Conservation (phyloP, 1,284 basidiomycete genomes). For the Trichosporon coremiiforme region DNA sequence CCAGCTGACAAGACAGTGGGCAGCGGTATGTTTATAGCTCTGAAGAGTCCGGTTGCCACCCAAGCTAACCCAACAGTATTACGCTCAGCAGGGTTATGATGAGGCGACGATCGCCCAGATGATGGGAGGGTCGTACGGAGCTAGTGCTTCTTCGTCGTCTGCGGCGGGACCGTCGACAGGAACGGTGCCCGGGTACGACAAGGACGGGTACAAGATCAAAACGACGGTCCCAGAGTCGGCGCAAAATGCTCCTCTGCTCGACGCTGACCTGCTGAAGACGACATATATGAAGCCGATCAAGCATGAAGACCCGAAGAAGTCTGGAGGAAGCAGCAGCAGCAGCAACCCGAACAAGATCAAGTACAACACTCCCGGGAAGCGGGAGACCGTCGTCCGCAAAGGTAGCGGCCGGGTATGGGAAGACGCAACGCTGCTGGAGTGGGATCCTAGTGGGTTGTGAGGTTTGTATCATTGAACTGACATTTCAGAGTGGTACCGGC, state of each 20-base stretch:
- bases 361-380: constrained; percentile 33
- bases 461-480: constrained; percentile 17
- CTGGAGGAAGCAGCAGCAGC: constrained; percentile 15
- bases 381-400: constrained; percentile 90
- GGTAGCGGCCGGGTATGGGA: constrained; percentile 97
- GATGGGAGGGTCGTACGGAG: constrained; percentile 27
- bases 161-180: constrained; percentile 23
- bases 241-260: constrained; percentile 30
- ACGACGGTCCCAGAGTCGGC: constrained; percentile 18
- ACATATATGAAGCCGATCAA: constrained; percentile 20
- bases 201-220: constrained; percentile 31
- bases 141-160: constrained; percentile 8
- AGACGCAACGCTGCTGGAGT: constrained; percentile 93
- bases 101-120: constrained; percentile 39
- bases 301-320: constrained; percentile 25
- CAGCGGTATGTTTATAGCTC: constrained; percentile 36
- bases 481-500: constrained; percentile 83
- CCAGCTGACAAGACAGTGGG: constrained; percentile 39
- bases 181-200: constrained; percentile 24
- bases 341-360: constrained; percentile 28
- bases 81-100: constrained; percentile 56
- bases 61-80: constrained; percentile 45
- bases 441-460: constrained; percentile 96
- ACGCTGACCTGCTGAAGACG: constrained; percentile 41
- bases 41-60: constrained; percentile 11